Percentiles rank a stretch among this genome's conserved stretches.
These are phyloP conservation scores for Leccinum sublutescens DNA, from an alignment of 768 basidiomycete species.

Conservation along the genomic window DNA sequence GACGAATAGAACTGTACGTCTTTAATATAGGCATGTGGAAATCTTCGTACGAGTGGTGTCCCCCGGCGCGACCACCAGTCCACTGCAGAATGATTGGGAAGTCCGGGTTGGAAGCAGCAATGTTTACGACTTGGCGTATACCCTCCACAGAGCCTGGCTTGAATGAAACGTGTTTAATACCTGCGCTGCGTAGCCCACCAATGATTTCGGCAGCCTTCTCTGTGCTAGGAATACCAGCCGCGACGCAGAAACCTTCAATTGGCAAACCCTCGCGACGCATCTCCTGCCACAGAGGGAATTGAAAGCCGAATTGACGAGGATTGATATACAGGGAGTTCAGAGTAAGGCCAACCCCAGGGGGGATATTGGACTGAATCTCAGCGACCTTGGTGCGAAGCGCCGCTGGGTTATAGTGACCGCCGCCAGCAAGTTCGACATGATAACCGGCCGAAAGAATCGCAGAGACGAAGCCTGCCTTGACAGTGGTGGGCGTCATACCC, in stretches of 20 bases:
- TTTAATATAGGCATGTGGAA: slow-evolving; percentile 94
- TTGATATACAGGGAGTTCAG: slow-evolving; percentile 98
- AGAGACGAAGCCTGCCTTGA: slow-evolving; percentile 91
- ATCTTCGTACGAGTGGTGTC: slow-evolving; percentile 98
- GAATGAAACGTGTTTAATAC: slow-evolving; percentile 96
- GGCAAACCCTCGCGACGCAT: slow-evolving; percentile 95
- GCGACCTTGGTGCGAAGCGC: slow-evolving; percentile 88
- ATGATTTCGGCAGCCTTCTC: slow-evolving; percentile 99
- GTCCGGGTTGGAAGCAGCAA: slow-evolving; percentile 89
- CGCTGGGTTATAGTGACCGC: slow-evolving; percentile 91
- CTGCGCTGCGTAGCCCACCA: slow-evolving; percentile 70
- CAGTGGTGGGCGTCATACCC: slow-evolving; percentile 98
- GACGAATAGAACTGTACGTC: slow-evolving; percentile 88
- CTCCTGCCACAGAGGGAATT: slow-evolving; percentile 97
- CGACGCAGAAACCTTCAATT: slow-evolving; percentile 98
- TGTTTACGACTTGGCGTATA: slow-evolving; percentile 95
- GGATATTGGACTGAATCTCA: slow-evolving; percentile 86
- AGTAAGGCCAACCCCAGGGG: slow-evolving; percentile 88
- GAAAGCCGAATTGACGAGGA: slow-evolving; percentile 95
- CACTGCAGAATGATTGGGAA: slow-evolving; percentile 98
- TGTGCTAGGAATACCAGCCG: slow-evolving; percentile 93
- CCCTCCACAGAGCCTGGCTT: slow-evolving; percentile 99
- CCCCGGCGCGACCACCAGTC: slow-evolving; percentile 98
- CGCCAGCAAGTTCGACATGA: slow-evolving; percentile 96
- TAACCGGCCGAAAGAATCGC: slow-evolving; percentile 92